These are phyloP conservation scores for Solanum chmielewskii DNA, from an alignment of 257 asterid genomes.

Conservation along the genomic window DNA sequence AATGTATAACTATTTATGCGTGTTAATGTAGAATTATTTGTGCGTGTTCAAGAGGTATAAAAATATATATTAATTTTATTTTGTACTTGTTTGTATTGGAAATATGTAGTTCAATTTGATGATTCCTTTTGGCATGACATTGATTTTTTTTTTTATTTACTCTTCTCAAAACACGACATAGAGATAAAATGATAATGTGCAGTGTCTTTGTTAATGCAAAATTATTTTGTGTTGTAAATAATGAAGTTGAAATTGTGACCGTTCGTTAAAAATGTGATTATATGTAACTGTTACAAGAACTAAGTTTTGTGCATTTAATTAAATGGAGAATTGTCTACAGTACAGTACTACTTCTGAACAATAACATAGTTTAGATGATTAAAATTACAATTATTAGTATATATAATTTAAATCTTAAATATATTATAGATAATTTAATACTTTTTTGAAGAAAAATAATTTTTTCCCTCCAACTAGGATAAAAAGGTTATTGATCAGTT, in stretches of 20 bases:
- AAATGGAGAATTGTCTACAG: background rate
- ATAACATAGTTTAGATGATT: background rate
- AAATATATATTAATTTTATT: background rate
- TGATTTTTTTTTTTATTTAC: background rate
- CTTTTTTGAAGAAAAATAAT: background rate
- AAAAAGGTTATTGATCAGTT: background rate
- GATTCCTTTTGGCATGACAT: background rate
- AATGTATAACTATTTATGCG: background rate
- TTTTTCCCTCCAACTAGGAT: background rate
- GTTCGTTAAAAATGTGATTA: background rate
- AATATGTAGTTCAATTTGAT: background rate
- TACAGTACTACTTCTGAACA: background rate
- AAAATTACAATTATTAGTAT: background rate
- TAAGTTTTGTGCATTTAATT: background rate
- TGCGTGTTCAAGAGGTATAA: background rate
- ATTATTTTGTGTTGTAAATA: background rate
- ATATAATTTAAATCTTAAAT: background rate
- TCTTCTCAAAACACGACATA: background rate
- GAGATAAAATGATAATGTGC: background rate
- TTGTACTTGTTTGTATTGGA: background rate
- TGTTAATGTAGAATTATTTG: too few relatives aligned
- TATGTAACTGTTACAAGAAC: background rate
- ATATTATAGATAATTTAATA: background rate
- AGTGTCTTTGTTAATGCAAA: too few relatives aligned
- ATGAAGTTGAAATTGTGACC: background rate